These are phyloP conservation scores for Trichoderma guizhouense DNA, from an alignment of 2,329 filamentous ascomycete species.

Conservation along the genomic window DNA sequence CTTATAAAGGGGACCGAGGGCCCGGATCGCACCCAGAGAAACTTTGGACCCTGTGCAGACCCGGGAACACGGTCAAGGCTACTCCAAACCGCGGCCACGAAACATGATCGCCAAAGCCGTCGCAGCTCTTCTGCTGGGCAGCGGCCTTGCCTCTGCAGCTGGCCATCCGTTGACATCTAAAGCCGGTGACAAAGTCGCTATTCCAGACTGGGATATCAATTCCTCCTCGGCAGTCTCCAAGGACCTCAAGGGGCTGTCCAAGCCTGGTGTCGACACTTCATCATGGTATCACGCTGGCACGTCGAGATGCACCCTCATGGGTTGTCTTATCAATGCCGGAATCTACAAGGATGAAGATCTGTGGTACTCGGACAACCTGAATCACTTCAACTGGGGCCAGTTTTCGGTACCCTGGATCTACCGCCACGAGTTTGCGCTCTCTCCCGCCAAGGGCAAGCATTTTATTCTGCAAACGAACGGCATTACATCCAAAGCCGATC, in stretches of 20 bases:
- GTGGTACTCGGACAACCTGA: constrained; percentile 52
- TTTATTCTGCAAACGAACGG: constrained; percentile 56
- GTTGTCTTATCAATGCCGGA: constrained; percentile 50
- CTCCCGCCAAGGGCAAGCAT: constrained; percentile 35
- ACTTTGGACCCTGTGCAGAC: background rate
- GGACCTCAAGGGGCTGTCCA: constrained; percentile 40
- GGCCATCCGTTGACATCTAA: constrained; percentile 23
- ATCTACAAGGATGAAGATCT: constrained; percentile 51
- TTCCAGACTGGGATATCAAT: constrained; percentile 49
- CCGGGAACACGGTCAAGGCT: background rate
- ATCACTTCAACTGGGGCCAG: constrained; percentile 40
- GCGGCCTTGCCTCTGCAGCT: constrained; percentile 14
- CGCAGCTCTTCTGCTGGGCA: constrained; percentile 14
- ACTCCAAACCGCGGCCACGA: background rate
- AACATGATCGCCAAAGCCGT: constrained; percentile 16
- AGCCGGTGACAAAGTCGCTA: constrained; percentile 29
- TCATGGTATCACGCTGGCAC: constrained; percentile 49
- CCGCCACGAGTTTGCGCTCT: constrained; percentile 48
- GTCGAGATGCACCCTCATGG: constrained; percentile 54
- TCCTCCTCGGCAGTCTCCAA: constrained; percentile 38
- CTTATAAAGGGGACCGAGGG: background rate
- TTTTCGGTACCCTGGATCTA: constrained; percentile 59
- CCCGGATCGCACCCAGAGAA: background rate
- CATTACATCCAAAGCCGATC: constrained; percentile 57
- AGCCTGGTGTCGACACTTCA: constrained; percentile 42